Evolutionary conservation across 805 yeast species (phyloP).

Genomic region (Isabelozyma gotoi): DNA sequence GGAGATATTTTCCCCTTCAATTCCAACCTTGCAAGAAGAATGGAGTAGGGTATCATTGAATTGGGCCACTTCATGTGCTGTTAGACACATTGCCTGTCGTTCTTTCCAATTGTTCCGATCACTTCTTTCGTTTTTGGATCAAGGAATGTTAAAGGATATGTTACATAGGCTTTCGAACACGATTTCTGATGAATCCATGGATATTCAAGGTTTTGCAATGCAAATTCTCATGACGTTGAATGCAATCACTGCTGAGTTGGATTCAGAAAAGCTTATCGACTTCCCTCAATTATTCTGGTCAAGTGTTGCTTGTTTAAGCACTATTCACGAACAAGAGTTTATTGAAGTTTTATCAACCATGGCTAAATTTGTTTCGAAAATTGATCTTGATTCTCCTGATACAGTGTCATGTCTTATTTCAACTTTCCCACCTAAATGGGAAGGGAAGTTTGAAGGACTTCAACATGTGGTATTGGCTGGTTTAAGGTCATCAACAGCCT

Average conservation of each 20-base stretch:
- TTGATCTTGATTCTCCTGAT: conserved; percentile 81
- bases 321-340: conserved; percentile 91
- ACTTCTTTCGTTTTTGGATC: conserved; percentile 76
- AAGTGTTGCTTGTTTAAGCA: conserved; percentile 84
- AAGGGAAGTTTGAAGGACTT: conserved; percentile 87
- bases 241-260: conserved; percentile 85
- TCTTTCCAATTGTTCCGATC: conserved; percentile 93
- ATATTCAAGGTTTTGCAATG: conserved; percentile 95
- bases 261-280: conserved; percentile 72
- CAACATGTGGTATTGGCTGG: conserved; percentile 82
- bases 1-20: conserved; percentile 49
- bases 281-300: conserved; percentile 97
- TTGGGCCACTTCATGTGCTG: conserved; percentile 99
- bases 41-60: conserved; percentile 83
- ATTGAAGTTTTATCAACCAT: conserved; percentile 82
- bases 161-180: conserved; percentile 90
- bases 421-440: conserved; percentile 95
- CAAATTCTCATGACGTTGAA: conserved; percentile 95
- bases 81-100: conserved; percentile 93
- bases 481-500: conserved; percentile 74
- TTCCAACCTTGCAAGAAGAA: conserved; percentile 61
- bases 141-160: conserved; percentile 89
- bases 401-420: conserved; percentile 80
- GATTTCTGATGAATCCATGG: conserved; percentile 81
- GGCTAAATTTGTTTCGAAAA: conserved; percentile 79